Evolutionary conservation across 768 basidiomycete species (phyloP), one percentile per base, ranked within the genome.

Genomic region (Calocybe indica): DNA sequence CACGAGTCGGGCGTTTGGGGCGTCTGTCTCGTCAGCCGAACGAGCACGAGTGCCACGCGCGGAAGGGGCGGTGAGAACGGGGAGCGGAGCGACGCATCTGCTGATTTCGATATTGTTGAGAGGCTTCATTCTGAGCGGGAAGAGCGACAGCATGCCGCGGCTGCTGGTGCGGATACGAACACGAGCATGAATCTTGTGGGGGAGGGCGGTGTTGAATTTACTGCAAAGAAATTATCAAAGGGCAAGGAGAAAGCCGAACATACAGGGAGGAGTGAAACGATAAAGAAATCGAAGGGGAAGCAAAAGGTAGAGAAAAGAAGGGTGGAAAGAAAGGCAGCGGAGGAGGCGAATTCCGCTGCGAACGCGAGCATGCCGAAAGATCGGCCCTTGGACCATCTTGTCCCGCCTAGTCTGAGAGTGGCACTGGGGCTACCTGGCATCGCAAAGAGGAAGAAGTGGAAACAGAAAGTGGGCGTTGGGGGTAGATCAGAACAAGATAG

Each of bases 1-100:
- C 94, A 96, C 62, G 83, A 85, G 11, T 67, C 75, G 14, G 94
- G 94, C n/a, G 93, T 96, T 1, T 97, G 94, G 94, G 85, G 88
- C 10, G 80, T 96, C 10, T 80, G 83, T 46, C 75, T 97, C 28
- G 80, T 94, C 42, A 77, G 78, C 22, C 74, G 77, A 2, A 37
- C 83, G 84, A n/a, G 85, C 83, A 14, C 52, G 37, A 29, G 32
- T 13, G 43, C 10, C 44, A 37, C 9, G 22, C 13, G 31, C 28
- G 32, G 38, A 42, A 37, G 22, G 22, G 4, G 22, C 4, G 22
- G 22, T 22, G 22, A 15, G 33, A 22, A 35, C 32, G 7, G 34
- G 31, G 29, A 11, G 11, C 40, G 11, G 31, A 34, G 7, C 33
- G 13, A 30, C 36, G 15, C 49, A 52, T 22, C 43, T 32, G 12